phyloP scores from a whole-genome alignment of 441 rosid genomes.

The Raphanus hybrid region DNA sequence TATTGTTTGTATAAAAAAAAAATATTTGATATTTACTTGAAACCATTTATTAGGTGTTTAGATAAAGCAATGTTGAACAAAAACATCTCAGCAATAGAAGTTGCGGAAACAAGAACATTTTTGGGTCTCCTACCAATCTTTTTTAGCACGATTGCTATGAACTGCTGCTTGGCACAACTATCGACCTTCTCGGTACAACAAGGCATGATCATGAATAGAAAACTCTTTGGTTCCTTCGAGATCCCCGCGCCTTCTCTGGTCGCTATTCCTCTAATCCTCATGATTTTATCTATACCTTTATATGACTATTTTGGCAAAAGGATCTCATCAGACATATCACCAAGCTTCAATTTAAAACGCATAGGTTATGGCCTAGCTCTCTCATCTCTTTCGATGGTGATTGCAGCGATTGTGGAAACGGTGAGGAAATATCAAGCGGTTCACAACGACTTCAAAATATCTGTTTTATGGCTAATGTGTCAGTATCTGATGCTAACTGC shows the following conservation, averaged over 20 bases:
- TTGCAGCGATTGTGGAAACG: conserved; percentile 46
- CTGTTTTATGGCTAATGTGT: conserved; percentile 56
- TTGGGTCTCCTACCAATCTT: conserved; percentile 57
- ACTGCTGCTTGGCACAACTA: conserved; percentile 59
- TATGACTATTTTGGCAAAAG: conserved; percentile 39
- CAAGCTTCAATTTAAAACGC: conserved; percentile 33
- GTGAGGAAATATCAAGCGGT: conserved; percentile 42
- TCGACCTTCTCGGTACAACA: conserved; percentile 61
- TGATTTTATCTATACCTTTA: conserved; percentile 49
- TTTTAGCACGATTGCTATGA: conserved; percentile 58
- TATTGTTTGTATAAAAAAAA: neutral
- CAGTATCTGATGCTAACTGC: conserved; percentile 51
- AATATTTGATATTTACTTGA: neutral
- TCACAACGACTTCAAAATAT: conserved; percentile 21
- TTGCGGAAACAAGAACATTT: conserved; percentile 55
- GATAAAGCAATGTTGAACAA: conserved; percentile 50
- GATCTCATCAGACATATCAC: neutral
- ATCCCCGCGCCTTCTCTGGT: conserved; percentile 57
- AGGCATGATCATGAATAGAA: conserved; percentile 55
- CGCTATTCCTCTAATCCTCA: conserved; percentile 45
- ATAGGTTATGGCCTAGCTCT: neutral
- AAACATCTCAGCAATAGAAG: conserved; percentile 38
- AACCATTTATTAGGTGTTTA: conserved; percentile 11
- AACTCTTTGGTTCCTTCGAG: conserved; percentile 21
- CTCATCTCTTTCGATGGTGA: conserved; percentile 39